phyloP scores from a whole-genome alignment of 768 basidiomycete genomes.

The Sarcomyxa edulis region DNA sequence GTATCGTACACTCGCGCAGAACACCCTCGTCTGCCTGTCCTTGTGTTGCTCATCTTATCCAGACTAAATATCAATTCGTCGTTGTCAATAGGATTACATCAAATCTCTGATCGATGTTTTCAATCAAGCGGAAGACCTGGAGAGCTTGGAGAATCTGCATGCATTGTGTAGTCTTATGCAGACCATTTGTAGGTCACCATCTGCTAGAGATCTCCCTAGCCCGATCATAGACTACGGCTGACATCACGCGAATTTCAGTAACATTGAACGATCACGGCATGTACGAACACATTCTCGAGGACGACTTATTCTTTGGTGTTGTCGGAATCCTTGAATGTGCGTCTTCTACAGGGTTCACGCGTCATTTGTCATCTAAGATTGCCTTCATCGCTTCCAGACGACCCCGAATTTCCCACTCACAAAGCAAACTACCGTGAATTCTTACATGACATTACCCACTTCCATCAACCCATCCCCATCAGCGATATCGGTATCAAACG shows the following conservation, averaged over 20 bases:
- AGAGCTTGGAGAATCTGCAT: constrained; percentile 87
- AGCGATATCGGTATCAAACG: constrained; percentile 67
- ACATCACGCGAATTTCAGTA: too few relatives aligned
- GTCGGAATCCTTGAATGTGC: constrained; percentile 96
- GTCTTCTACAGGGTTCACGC: constrained; percentile 23
- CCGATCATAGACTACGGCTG: too few relatives aligned
- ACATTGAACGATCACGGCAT: constrained; percentile 92
- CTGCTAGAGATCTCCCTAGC: too few relatives aligned
- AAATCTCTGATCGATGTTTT: constrained; percentile 81
- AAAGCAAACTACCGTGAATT: constrained; percentile 98
- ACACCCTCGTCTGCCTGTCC: neutral
- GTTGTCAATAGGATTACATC: constrained; percentile 69
- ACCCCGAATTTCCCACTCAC: constrained; percentile 93
- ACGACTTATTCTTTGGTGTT: constrained; percentile 88
- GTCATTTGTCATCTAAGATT: neutral
- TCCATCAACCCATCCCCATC: constrained; percentile 86
- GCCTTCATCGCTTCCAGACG: constrained; percentile 48
- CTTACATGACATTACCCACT: constrained; percentile 74
- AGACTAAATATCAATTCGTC: too few relatives aligned
- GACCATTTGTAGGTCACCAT: constrained; percentile 71
- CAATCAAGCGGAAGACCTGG: constrained; percentile 87
- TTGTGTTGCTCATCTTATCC: constrained; percentile 2
- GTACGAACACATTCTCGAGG: constrained; percentile 92
- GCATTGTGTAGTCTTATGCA: constrained; percentile 90
- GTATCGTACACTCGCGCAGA: too few relatives aligned